Base-by-base conservation (phyloP, 768 basidiomycete genomes). In the Porphyrellus cyaneotinctus region DNA sequence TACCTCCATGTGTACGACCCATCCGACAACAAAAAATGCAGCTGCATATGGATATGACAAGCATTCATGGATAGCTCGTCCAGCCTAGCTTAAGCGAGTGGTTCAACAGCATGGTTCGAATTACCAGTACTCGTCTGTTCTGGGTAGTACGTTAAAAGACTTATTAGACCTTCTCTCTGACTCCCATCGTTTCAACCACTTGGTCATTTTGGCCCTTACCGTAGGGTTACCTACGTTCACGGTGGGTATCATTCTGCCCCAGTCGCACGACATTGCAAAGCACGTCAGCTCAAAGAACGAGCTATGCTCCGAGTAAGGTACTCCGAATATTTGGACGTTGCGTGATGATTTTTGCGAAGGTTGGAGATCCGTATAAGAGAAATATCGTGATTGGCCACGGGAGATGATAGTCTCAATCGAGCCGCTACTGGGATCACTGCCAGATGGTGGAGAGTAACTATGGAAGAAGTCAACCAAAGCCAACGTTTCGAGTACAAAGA, bases 211-310 rank as follows among this genome's bases (percentile, higher is more conserved):
- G 7, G 75, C 82, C 47, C 95, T 74, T 30, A 88, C 84, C 8
- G 58, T 68, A 60, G 84, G 81, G 53, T 75, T 90, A 18, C 85
- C 88, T 2, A 95, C 85, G 58, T 94, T 95, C 35, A 95, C 97
- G 0, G 97, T 98, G 11, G 97, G 90, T 61, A 98, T 95, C 79
- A 98, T 95, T 66, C 83, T 86, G 0, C 72, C 77, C 87, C 85
- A 95, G 57, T 83, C 81, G 38, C 93, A 76, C 18, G 90, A 92
- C 71, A 97, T 79, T 5, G 93, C 92, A 67, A 97, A 97, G 67
- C 92, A 95, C 12, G 93, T 95, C 57, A 95, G 75, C 70, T 98
- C 95, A 61, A 90, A 91, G 70, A 97, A 97, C 31, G 90, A 93
- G 30, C 90, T 92, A 67, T 98, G 95, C 65, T 98, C 97, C 6